Conservation (phyloP, 2,329 filamentous ascomycete genomes). For the Fusarium sp. region DNA sequence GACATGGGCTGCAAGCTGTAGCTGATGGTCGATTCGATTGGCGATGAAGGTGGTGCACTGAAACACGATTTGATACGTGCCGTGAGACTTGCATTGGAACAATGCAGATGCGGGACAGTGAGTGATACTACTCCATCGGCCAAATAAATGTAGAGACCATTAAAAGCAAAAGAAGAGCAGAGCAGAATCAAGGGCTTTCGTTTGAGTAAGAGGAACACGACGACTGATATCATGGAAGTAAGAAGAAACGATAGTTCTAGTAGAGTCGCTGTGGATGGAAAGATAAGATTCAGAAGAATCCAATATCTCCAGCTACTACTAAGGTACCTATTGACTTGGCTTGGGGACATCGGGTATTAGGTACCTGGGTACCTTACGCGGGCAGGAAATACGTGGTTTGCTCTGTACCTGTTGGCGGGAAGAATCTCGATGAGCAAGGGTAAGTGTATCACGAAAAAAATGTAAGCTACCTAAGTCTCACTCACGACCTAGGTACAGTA, state of each 20-base stretch:
- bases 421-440: constrained; percentile 22
- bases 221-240: not conserved
- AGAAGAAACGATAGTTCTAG: not conserved
- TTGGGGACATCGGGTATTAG: not conserved
- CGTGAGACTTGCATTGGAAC: constrained; percentile 13
- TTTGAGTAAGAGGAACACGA: not conserved
- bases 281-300: not conserved
- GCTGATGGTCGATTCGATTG: constrained; percentile 2
- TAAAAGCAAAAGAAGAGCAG: not conserved
- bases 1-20: not conserved
- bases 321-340: not conserved
- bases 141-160: not conserved
- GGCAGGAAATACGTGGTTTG: not conserved
- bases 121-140: not conserved
- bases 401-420: not conserved
- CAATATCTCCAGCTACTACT: not conserved
- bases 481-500: too few relatives aligned
- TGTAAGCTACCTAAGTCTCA: not conserved
- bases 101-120: not conserved
- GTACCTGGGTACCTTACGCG: not conserved
- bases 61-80: constrained; percentile 24
- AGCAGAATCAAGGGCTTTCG: not conserved
- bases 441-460: not conserved
- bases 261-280: too few relatives aligned
- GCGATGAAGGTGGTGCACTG: constrained; percentile 12